Evolutionary conservation across 352 stramenopile species (phyloP).

Genomic region (Peronospora destructor): DNA sequence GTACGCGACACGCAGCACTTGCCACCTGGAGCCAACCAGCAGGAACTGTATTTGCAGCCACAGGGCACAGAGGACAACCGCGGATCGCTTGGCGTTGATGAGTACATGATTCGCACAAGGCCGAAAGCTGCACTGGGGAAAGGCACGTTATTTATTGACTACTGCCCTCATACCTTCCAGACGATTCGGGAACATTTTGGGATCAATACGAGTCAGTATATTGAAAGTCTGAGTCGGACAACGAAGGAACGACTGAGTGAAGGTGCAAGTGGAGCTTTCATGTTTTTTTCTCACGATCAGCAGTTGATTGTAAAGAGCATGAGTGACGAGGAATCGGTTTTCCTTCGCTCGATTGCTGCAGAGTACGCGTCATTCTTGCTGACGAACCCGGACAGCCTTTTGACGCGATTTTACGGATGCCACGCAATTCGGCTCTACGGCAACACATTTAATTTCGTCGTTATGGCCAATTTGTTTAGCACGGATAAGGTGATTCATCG

Average conservation of each 20-base stretch:
- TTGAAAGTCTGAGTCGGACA: conserved; percentile 72
- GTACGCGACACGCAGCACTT: conserved; percentile 67
- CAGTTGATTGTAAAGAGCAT: conserved; percentile 88
- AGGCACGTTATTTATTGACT: conserved; percentile 82
- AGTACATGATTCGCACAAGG: conserved; percentile 79
- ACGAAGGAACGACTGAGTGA: conserved; percentile 84
- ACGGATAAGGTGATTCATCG: conserved; percentile 79
- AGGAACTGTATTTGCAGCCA: conserved; percentile 74
- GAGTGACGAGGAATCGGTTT: conserved; percentile 79
- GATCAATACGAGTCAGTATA: conserved; percentile 78
- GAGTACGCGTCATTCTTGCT: conserved; percentile 79
- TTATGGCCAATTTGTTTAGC: conserved; percentile 86
- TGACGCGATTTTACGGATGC: conserved; percentile 81
- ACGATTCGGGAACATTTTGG: conserved; percentile 82
- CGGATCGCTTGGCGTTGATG: conserved; percentile 66
- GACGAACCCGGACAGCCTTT: conserved; percentile 72
- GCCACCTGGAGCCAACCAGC: conserved; percentile 55
- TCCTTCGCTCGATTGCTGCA: conserved; percentile 70
- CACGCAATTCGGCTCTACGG: conserved; percentile 81
- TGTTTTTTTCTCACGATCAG: conserved; percentile 87
- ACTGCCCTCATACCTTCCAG: conserved; percentile 80
- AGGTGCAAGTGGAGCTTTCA: conserved; percentile 82
- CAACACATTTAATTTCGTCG: conserved; percentile 87
- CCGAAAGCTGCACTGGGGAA: conserved; percentile 67
- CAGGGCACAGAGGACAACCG: conserved; percentile 74